Conservation (phyloP, 352 stramenopile species). For the Phytophthora capsici region DNA sequence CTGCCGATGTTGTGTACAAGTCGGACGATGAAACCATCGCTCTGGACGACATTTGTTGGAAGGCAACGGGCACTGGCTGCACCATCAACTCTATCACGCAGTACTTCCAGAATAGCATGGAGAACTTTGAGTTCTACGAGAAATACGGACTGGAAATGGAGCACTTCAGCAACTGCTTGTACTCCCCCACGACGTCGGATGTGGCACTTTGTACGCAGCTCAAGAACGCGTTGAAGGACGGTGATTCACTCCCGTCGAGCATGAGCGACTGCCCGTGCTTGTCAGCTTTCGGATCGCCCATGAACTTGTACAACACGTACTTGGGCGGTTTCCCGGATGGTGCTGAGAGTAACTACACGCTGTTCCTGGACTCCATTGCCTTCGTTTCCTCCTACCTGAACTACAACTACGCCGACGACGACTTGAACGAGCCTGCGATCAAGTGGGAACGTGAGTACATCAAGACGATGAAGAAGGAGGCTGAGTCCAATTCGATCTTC, state of each 20-base stretch:
- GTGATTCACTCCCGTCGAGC: constrained; percentile 45
- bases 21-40: constrained; percentile 35
- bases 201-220: constrained; percentile 50
- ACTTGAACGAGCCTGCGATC: constrained; percentile 52
- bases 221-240: constrained; percentile 36
- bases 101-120: constrained; percentile 75
- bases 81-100: constrained; percentile 69
- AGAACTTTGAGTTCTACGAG: constrained; percentile 65
- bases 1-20: constrained; percentile 49
- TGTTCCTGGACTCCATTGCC: constrained; percentile 54
- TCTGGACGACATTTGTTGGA: constrained; percentile 72
- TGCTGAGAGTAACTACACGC: constrained; percentile 58
- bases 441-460: constrained; percentile 71
- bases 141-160: constrained; percentile 52
- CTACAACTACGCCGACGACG: constrained; percentile 64
- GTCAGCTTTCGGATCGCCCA: constrained; percentile 63
- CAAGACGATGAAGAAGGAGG: constrained; percentile 54
- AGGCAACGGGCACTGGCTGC: constrained; percentile 63
- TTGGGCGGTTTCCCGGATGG: constrained; percentile 59
- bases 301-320: constrained; percentile 79
- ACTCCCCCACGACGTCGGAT: constrained; percentile 56
- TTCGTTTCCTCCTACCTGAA: constrained; percentile 61
- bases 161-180: constrained; percentile 65
- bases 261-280: constrained; percentile 75
- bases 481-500: constrained; percentile 51